A percentile compares a stretch with the other conserved stretches of the same genome.
Conservation (phyloP, 768 basidiomycete genomes). For the Tricholoma flavovirens region DNA sequence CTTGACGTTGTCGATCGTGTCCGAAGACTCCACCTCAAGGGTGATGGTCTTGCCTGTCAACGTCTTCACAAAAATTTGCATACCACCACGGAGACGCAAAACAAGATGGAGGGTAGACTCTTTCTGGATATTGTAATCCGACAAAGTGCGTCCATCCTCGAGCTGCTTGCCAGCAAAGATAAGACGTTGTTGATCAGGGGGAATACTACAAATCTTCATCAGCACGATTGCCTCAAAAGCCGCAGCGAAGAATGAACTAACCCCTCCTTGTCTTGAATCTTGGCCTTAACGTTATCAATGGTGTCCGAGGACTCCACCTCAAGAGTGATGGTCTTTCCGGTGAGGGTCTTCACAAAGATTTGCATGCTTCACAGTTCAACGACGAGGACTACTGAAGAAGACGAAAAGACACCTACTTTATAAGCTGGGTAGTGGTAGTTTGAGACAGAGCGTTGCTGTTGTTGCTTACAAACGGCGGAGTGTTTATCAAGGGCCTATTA, state of each 20-base stretch:
- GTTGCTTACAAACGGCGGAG: background rate
- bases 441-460: slow-evolving; percentile 6
- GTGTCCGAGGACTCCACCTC: slow-evolving; percentile 19
- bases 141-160: slow-evolving; percentile 17
- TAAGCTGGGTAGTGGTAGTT: slow-evolving; percentile 14
- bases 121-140: slow-evolving; percentile 19
- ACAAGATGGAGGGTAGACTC: slow-evolving; percentile 26
- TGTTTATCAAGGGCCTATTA: background rate
- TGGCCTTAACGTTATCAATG: slow-evolving; percentile 19
- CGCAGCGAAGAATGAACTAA: background rate
- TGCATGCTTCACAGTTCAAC: slow-evolving; percentile 11
- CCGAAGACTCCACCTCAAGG: slow-evolving; percentile 18
- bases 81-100: slow-evolving; percentile 30
- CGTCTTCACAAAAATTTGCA: slow-evolving; percentile 46
- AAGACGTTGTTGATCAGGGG: slow-evolving; percentile 16
- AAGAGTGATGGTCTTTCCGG: slow-evolving; percentile 20
- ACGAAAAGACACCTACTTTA: background rate
- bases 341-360: slow-evolving; percentile 27
- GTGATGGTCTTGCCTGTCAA: slow-evolving; percentile 50
- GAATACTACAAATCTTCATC: slow-evolving; percentile 5
- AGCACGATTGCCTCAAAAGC: background rate
- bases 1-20: slow-evolving; percentile 19
- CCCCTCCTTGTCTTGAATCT: slow-evolving; percentile 26
- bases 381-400: background rate
- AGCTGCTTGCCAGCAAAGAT: slow-evolving; percentile 19